These are phyloP conservation scores for Serendipita indica DNA, from an alignment of 768 basidiomycete species.

Conservation along the genomic window DNA sequence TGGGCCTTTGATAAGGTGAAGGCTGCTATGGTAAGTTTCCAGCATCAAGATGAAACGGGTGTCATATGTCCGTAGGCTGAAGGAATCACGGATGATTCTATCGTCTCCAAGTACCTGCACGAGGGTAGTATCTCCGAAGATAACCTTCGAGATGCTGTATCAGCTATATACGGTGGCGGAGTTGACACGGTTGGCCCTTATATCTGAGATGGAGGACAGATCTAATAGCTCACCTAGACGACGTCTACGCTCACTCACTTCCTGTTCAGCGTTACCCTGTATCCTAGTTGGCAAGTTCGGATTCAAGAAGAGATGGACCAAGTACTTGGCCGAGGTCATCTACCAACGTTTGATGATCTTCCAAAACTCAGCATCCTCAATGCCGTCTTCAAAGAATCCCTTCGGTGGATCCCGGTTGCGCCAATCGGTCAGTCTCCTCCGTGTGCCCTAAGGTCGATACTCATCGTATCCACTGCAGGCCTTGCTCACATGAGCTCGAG, in stretches of 20 bases:
- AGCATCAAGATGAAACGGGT: neutral
- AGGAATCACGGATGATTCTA: neutral
- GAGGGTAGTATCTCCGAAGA: neutral
- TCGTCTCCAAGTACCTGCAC: neutral
- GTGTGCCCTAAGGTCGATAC: neutral
- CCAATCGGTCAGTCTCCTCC: no score
- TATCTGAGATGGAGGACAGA: no score
- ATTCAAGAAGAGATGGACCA: conserved; percentile 25
- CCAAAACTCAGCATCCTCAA: conserved; percentile 23
- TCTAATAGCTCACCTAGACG: neutral
- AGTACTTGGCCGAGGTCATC: conserved; percentile 26
- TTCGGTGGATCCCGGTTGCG: neutral
- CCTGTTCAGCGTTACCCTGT: conserved; percentile 16
- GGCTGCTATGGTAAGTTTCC: neutral
- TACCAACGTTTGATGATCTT: conserved; percentile 18
- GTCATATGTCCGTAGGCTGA: neutral
- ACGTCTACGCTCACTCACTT: conserved; percentile 1
- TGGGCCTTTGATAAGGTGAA: neutral
- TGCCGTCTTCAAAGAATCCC: conserved; percentile 17
- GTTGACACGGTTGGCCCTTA: neutral
- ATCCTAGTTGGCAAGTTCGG: no score
- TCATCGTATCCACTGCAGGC: neutral
- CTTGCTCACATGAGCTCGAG: neutral
- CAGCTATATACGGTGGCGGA: neutral
- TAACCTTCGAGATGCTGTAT: neutral